Percentiles rank a stretch among this genome's conserved stretches.
Conservation (phyloP, 2,329 filamentous ascomycete genomes). For the Setomelanomma holmii region DNA sequence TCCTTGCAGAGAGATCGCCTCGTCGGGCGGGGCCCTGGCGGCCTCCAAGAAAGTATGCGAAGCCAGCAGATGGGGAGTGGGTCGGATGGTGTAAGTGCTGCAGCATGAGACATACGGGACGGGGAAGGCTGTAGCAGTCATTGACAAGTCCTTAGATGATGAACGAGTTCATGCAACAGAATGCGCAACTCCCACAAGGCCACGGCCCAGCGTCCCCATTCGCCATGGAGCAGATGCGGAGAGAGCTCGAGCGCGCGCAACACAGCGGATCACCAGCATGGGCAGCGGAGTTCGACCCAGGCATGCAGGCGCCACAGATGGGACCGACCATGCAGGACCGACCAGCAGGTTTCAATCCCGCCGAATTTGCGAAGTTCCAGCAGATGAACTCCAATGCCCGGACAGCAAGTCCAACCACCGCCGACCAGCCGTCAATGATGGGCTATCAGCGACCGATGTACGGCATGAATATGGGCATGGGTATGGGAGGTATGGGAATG, state of each 20-base stretch:
- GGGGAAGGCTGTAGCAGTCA: slow-evolving; percentile 6
- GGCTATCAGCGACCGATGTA: slow-evolving; percentile 63
- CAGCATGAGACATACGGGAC: neutral
- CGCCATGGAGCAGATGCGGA: slow-evolving; percentile 71
- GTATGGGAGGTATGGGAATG: slow-evolving; percentile 62
- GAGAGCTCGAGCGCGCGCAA: slow-evolving; percentile 65
- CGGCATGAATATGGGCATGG: slow-evolving; percentile 57
- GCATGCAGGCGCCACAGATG: slow-evolving; percentile 69
- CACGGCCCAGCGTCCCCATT: slow-evolving; percentile 64
- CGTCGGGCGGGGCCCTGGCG: slow-evolving; percentile 74
- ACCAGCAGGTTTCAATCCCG: slow-evolving; percentile 69
- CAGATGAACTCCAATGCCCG: slow-evolving; percentile 64
- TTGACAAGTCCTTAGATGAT: slow-evolving; percentile 71
- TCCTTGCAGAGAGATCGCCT: slow-evolving; percentile 90
- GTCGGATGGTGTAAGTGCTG: slow-evolving; percentile 64
- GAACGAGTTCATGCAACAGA: slow-evolving; percentile 89
- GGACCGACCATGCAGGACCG: slow-evolving; percentile 70
- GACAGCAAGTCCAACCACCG: slow-evolving; percentile 65
- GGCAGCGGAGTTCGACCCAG: slow-evolving; percentile 70
- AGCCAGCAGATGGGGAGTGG: slow-evolving; percentile 71
- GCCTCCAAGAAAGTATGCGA: slow-evolving; percentile 77
- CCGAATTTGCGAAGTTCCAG: slow-evolving; percentile 88
- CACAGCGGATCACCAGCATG: slow-evolving; percentile 64
- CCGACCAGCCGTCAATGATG: slow-evolving; percentile 52
- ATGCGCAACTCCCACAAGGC: slow-evolving; percentile 65